Evolutionary conservation across 139 green algal species (phyloP).

Genomic region (Chlamydomonas applanata): DNA sequence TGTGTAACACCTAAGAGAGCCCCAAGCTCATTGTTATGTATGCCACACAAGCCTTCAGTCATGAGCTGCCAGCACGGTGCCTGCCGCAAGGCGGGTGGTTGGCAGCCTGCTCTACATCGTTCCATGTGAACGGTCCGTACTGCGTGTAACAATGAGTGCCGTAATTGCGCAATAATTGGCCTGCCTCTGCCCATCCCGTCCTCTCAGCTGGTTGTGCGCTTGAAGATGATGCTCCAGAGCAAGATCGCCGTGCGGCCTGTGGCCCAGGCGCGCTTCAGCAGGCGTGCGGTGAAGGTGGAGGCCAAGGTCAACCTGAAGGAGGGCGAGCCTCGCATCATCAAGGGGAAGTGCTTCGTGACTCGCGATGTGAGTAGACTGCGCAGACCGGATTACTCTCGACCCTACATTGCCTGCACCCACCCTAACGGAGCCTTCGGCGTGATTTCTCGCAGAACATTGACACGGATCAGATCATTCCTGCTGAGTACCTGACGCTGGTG

Average conservation of each 20-base stretch:
- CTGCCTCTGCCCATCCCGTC: too few relatives aligned
- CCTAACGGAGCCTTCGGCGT: background rate
- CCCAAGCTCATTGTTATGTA: too few relatives aligned
- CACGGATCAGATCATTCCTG: constrained; percentile 96
- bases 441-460: constrained; percentile 88
- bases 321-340: constrained; percentile 46
- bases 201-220: too few relatives aligned
- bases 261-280: background rate
- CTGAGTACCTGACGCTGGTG: constrained; percentile 93
- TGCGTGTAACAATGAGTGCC: too few relatives aligned
- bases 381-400: background rate
- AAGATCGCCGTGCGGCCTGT: background rate
- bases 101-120: too few relatives aligned
- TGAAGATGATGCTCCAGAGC: background rate
- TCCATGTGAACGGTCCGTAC: too few relatives aligned
- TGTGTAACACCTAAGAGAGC: too few relatives aligned
- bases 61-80: too few relatives aligned
- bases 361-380: constrained; percentile 63
- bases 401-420: background rate
- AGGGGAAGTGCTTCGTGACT: constrained; percentile 76
- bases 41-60: too few relatives aligned
- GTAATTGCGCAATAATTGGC: too few relatives aligned
- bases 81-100: too few relatives aligned
- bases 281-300: constrained; percentile 16
- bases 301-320: constrained; percentile 40